These are phyloP conservation scores for Nelumbo lutea DNA, from an alignment of 164 flowering plant species.

Conservation along the genomic window DNA sequence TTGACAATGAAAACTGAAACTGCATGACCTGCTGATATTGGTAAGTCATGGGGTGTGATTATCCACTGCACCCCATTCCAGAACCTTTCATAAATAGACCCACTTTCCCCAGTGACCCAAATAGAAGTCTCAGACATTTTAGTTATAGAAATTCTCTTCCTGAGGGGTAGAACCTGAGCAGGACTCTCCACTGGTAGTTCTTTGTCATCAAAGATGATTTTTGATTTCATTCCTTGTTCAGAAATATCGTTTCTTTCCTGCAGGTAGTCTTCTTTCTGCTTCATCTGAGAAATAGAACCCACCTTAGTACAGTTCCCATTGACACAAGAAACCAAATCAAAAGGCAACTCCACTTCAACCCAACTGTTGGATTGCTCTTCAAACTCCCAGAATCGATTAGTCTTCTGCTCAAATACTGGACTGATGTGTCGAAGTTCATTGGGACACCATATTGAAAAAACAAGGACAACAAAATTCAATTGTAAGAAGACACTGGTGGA, in stretches of 20 bases:
- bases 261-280: slow-evolving; percentile 8
- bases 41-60: slow-evolving; percentile 74
- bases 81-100: slow-evolving; percentile 80
- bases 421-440: slow-evolving; percentile 22
- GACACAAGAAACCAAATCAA: slow-evolving; percentile 62
- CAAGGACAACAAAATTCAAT: slow-evolving; percentile 14
- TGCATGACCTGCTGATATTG: slow-evolving; percentile 48
- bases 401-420: slow-evolving; percentile 49
- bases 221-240: slow-evolving; percentile 11
- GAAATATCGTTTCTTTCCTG: slow-evolving; percentile 7
- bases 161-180: slow-evolving; percentile 30
- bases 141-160: slow-evolving; percentile 63
- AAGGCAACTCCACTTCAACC: slow-evolving; percentile 68
- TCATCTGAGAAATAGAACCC: slow-evolving; percentile 32
- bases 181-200: slow-evolving; percentile 14
- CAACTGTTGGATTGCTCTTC: slow-evolving; percentile 60
- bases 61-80: slow-evolving; percentile 97
- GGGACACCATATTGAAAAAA: slow-evolving; percentile 37
- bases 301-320: slow-evolving; percentile 61
- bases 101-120: slow-evolving; percentile 83
- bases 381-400: slow-evolving; percentile 62
- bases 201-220: slow-evolving; percentile 14
- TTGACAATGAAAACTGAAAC: slow-evolving; percentile 54
- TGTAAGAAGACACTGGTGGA: slow-evolving; percentile 25
- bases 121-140: slow-evolving; percentile 66